phyloP scores from a whole-genome alignment of 2,329 filamentous ascomycete species.

The Mollisiaceae sp. region DNA sequence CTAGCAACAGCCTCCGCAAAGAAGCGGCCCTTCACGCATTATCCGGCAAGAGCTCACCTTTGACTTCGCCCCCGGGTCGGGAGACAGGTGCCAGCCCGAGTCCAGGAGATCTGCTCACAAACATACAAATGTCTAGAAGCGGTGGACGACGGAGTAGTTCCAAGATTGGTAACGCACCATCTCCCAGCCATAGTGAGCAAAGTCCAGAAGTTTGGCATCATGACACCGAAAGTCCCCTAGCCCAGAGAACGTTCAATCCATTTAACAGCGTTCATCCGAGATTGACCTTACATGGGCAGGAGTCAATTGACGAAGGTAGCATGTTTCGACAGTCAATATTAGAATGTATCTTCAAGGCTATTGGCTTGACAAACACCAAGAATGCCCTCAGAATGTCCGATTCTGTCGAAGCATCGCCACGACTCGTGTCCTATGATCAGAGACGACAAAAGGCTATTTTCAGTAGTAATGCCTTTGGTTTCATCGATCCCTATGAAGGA shows the following conservation, averaged over 20 bases:
- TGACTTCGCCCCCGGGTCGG: conserved; percentile 42
- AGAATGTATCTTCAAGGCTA: conserved; percentile 93
- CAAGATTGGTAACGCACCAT: conserved; percentile 22
- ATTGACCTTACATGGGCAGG: conserved; percentile 69
- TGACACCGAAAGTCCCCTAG: conserved; percentile 42
- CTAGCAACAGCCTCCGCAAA: conserved; percentile 76
- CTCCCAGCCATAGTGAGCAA: conserved; percentile 37
- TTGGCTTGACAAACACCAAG: conserved; percentile 77
- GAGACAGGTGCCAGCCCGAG: conserved; percentile 54
- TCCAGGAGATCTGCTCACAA: conserved; percentile 80
- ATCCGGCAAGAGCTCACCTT: conserved; percentile 30
- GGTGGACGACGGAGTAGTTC: conserved; percentile 51
- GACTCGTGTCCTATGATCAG: conserved; percentile 82
- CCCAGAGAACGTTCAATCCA: conserved; percentile 59
- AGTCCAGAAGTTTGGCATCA: conserved; percentile 40
- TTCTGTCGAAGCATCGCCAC: conserved; percentile 85
- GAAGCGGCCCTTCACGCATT: conserved; percentile 75
- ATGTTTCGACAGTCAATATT: conserved; percentile 89
- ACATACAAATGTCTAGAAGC: conserved; percentile 72
- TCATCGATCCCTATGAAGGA: conserved; percentile 83
- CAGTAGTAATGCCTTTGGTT: conserved; percentile 83
- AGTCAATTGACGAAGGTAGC: conserved; percentile 85
- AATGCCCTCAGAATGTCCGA: conserved; percentile 68
- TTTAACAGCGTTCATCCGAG: conserved; percentile 57
- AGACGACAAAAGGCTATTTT: conserved; percentile 80